Evolutionary conservation across 768 basidiomycete genomes (phyloP), one percentile per base, ranked within the genome.

Genomic region (Tephrocybe rancida): DNA sequence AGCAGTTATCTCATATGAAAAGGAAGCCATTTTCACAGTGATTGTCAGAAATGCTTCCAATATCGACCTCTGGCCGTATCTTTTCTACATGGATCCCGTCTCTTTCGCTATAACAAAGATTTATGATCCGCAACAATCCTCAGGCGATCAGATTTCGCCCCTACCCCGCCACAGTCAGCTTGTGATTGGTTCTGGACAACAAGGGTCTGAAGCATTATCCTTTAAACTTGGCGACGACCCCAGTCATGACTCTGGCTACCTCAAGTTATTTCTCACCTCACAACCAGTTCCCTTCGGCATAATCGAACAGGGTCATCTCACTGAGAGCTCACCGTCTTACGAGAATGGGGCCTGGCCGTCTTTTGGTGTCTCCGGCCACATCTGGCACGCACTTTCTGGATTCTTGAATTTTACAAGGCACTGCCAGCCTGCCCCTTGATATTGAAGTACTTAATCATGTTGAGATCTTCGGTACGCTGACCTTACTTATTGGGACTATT

Each of bases 231-330:
- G 66, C 8, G 70, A 73, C 9, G 63, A 69, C 29, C 67, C 68
- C 22, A 62, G 72, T 30, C 66, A 70, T 29, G 75, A 79, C 27
- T 75, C 73, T 0, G 81, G 79, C 9, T 84, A 82, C 62, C 63
- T 86, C 55, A 86, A 86, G 55, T 61, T 85, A 5, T 84, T 85
- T 61, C 72, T 85, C 3, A 82, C 81, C 10, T 79, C 81, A 2
- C 69, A 64, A 3, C 82, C 77, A 44, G 75, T 78, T 8, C 70
- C 77, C 6, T 70, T 85, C 68, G 70, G 70, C 26, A 66, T 78
- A 27, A 70, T 84, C 47, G 81, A 83, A 61, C 55, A 52, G 14
- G 41, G 50, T 18, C 24, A 48, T 43, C 13, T 22, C 18, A 13
- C 16, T 19, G 46, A 44, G 13, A 24, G 19, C 21, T 30, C 13